These are phyloP conservation scores for Botryotinia globosa DNA, from an alignment of 2,329 filamentous ascomycete species.

Conservation along the genomic window DNA sequence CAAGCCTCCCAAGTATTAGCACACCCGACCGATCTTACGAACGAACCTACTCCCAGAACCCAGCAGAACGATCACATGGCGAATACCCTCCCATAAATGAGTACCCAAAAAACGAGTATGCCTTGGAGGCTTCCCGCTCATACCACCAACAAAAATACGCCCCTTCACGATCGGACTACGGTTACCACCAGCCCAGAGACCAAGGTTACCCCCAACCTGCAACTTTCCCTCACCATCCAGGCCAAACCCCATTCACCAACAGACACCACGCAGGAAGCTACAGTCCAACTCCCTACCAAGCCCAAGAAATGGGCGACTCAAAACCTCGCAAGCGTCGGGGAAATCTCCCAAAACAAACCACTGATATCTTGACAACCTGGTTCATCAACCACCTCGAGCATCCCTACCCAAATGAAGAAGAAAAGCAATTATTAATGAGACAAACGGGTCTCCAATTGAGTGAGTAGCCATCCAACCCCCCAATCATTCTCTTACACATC, in stretches of 20 bases:
- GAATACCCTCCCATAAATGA: constrained; percentile 4
- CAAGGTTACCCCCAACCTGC: neutral
- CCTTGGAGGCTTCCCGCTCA: constrained; percentile 9
- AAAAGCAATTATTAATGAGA: constrained; percentile 78
- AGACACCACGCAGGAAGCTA: constrained; percentile 13
- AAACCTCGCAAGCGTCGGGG: constrained; percentile 62
- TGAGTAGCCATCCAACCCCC: constrained; percentile 44
- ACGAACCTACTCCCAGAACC: neutral
- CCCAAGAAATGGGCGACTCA: constrained; percentile 26
- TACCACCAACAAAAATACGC: constrained; percentile 7
- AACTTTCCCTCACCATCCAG: constrained; percentile 21
- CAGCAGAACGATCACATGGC: neutral
- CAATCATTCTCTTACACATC: neutral
- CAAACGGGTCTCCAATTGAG: constrained; percentile 77
- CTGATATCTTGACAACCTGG: constrained; percentile 77
- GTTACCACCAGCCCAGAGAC: constrained; percentile 21
- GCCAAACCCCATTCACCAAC: constrained; percentile 32
- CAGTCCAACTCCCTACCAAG: neutral
- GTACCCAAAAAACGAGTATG: constrained; percentile 9
- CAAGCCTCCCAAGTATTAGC: neutral
- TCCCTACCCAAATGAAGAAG: constrained; percentile 83
- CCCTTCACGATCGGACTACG: constrained; percentile 7
- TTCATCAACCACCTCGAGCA: constrained; percentile 74
- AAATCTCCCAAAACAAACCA: constrained; percentile 88
- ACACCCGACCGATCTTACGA: constrained; percentile 1